phyloP scores from a whole-genome alignment of 139 green algal genomes.

The Haematococcus lacustris region DNA sequence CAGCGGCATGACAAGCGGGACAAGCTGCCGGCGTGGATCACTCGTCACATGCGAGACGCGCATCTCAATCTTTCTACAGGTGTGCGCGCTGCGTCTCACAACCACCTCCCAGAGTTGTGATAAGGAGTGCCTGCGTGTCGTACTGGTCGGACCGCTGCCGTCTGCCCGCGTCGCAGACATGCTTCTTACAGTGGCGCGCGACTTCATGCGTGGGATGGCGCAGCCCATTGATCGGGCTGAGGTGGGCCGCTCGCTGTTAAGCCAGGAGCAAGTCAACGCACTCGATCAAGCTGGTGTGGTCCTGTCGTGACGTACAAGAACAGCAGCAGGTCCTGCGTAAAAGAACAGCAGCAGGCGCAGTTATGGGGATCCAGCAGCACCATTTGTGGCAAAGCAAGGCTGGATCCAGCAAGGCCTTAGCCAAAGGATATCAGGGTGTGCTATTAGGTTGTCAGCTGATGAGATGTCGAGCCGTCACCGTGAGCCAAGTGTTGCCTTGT shows the following conservation, averaged over 20 bases:
- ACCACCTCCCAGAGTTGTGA: too few species aligned
- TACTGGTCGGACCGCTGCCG: too few species aligned
- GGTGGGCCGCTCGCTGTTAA: conserved; percentile 67
- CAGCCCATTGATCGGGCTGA: conserved; percentile 70
- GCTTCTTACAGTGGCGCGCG: conserved; percentile 76
- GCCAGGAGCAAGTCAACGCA: conserved; percentile 43
- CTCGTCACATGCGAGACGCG: conserved; percentile 75
- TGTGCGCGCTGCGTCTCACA: too few species aligned
- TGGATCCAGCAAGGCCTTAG: too few species aligned
- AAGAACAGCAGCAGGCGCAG: too few species aligned
- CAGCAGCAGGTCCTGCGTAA: too few species aligned
- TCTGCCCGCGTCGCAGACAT: conserved; percentile 59
- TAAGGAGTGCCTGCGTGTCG: background rate
- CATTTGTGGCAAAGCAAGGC: too few species aligned
- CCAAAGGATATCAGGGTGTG: too few species aligned
- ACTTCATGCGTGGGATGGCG: conserved; percentile 92
- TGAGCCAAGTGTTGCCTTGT: too few species aligned
- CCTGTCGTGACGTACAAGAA: background rate
- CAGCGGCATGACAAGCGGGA: conserved; percentile 94
- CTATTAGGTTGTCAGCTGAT: too few species aligned
- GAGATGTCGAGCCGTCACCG: too few species aligned
- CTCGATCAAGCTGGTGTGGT: background rate
- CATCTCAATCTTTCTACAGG: conserved; percentile 90
- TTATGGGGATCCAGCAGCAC: too few species aligned
- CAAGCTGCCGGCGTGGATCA: conserved; percentile 95